Evolutionary conservation across 805 yeast genomes (phyloP).

Genomic region (Zygoascus ofunaensis): DNA sequence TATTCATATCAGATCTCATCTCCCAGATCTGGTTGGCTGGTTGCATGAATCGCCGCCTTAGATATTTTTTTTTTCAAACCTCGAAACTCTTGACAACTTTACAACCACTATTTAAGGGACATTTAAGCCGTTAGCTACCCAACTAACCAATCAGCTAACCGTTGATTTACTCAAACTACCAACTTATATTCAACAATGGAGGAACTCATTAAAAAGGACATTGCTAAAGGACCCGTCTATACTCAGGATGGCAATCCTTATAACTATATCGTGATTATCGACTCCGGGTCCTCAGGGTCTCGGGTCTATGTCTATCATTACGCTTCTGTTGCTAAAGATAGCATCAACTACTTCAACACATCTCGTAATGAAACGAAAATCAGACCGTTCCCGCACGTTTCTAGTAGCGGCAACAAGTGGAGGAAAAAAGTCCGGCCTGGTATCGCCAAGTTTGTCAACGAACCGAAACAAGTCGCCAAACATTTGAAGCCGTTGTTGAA

Average conservation of each 20-base stretch:
- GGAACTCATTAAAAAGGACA: too few species aligned
- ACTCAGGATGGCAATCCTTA: conserved; percentile 11
- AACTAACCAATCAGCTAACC: too few species aligned
- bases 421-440: conserved; percentile 70
- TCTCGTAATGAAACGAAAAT: conserved; percentile 3
- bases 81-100: too few species aligned
- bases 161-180: too few species aligned
- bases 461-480: conserved; percentile 41
- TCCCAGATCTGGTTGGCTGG: too few species aligned
- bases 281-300: conserved; percentile 90
- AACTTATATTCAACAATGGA: too few species aligned
- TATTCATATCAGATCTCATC: too few species aligned
- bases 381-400: conserved; percentile 14
- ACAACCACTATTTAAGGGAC: too few species aligned
- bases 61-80: too few species aligned
- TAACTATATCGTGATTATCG: conserved; percentile 52
- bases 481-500: conserved; percentile 60
- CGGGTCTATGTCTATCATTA: conserved; percentile 66
- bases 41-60: too few species aligned
- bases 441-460: conserved; percentile 55
- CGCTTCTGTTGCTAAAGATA: conserved; percentile 14
- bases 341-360: conserved; percentile 1
- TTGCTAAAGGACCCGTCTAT: conserved; percentile 7
- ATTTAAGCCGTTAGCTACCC: too few species aligned
- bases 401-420: conserved; percentile 41